Conservation (phyloP, 306 rosid species). For the Adenanthera pavonina region DNA sequence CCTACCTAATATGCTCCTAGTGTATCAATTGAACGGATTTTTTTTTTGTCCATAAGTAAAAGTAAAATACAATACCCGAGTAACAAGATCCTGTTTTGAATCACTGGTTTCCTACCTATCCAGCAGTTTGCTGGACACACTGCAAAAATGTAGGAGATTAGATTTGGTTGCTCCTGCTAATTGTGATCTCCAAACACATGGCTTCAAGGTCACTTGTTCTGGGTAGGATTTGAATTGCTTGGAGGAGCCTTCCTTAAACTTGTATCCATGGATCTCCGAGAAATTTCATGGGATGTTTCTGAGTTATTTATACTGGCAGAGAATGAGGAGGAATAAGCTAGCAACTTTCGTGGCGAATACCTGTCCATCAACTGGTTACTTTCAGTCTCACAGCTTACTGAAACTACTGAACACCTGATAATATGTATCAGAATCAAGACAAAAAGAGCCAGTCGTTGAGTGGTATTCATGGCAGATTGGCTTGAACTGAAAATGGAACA, state of each 20-base stretch:
- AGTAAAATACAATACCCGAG: background rate
- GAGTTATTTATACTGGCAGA: constrained; percentile 44
- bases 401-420: constrained; percentile 43
- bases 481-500: constrained; percentile 28
- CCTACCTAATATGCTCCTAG: constrained; percentile 37
- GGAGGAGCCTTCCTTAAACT: constrained; percentile 65
- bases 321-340: constrained; percentile 44
- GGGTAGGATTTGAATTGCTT: constrained; percentile 77
- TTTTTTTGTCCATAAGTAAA: background rate
- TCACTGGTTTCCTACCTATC: constrained; percentile 51
- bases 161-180: constrained; percentile 40
- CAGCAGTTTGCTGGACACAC: constrained; percentile 40
- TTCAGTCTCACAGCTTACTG: constrained; percentile 41
- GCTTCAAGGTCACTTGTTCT: constrained; percentile 55
- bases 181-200: constrained; percentile 41
- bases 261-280: constrained; percentile 52
- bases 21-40: constrained; percentile 33
- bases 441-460: constrained; percentile 48
- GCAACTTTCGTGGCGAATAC: constrained; percentile 53
- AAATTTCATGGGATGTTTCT: constrained; percentile 43
- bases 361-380: constrained; percentile 35
- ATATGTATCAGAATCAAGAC: constrained; percentile 50
- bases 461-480: constrained; percentile 58
- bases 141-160: constrained; percentile 45
- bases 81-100: constrained; percentile 31